Base-by-base conservation (phyloP, 805 yeast genomes). In the Cyberlindnera subsufficiens region DNA sequence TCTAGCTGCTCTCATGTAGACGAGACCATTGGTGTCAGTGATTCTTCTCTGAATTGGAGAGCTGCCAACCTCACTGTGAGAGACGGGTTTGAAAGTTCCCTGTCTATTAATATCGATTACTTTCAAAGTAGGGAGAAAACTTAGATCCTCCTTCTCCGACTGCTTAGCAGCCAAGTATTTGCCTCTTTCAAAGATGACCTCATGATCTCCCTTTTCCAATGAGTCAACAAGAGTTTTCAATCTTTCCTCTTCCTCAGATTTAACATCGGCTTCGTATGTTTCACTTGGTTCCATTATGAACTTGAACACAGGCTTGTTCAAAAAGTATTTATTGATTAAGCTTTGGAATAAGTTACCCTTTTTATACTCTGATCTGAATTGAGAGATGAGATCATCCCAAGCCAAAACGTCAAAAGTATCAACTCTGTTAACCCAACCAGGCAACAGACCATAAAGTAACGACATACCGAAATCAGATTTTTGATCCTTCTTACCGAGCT, bases 391-490 rank as follows among this genome's bases (percentile, higher is more conserved):
- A 10, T 69, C 70, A 50, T 85, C 84, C 64, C 86, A 84, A 42
- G 80, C 79, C 38, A 93, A 64, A 3, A 74, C 53, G 11, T 78
- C 74, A 51, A 91, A 68, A 2, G 95, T 95, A 61, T 87, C 86
- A n/a, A 77, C 74, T 18, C 77, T 78, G 59, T 88, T 88, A 40
- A 85, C 81, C 86, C 96, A 89, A 9, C 87, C 80, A 8, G 96
- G 86, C n/a, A 86, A 75, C 8, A 93, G 49, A 1, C 87, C 74
- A 58, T 78, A 78, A 30, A 91, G 68, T 37, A 91, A 60, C 31
- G 80, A 80, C 68, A 93, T 67, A 10, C 99, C 99, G 67, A 88
- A 93, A 46, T 86, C 86, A 0, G 98, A 82, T 52, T 83, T 89
- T 49, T 89, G 95, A 52, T 88, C 90, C 53, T 87, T 87, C 59